Percentiles rank a stretch among this genome's conserved stretches.
Evolutionary conservation across 139 green algal genomes (phyloP).

Genomic region (Haematococcus lacustris): DNA sequence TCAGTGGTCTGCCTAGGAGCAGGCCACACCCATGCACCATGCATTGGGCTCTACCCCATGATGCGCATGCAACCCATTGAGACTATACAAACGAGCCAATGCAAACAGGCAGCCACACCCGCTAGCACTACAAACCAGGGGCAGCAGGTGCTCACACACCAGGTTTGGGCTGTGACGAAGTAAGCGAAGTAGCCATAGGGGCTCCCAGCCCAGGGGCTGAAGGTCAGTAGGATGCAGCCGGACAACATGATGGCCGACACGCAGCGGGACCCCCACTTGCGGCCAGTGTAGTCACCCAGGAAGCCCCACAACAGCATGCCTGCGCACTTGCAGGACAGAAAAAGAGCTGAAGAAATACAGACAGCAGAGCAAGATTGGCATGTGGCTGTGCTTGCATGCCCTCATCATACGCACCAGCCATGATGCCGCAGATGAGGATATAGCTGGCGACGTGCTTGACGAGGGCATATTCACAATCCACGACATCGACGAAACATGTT

Average conservation of each 20-base stretch:
- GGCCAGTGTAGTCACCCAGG: conserved; percentile 50
- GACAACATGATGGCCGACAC: conserved; percentile 58
- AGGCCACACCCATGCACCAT: neutral
- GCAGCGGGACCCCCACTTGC: conserved; percentile 54
- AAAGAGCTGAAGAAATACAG: no score
- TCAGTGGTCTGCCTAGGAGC: neutral
- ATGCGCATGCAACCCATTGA: no score
- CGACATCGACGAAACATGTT: neutral
- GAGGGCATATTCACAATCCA: conserved; percentile 6
- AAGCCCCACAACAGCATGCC: conserved; percentile 41
- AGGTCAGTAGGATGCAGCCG: conserved; percentile 53
- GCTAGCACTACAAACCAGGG: no score
- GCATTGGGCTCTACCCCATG: neutral
- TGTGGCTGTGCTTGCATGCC: no score
- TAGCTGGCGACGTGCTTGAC: conserved; percentile 13
- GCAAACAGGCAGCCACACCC: no score
- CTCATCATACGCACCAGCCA: no score
- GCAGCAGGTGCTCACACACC: conserved; percentile 8
- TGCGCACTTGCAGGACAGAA: no score
- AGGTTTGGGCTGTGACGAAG: conserved; percentile 44
- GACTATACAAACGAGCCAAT: neutral
- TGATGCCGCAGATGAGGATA: conserved; percentile 13
- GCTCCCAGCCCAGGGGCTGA: conserved; percentile 17
- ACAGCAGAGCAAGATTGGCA: neutral
- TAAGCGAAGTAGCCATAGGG: conserved; percentile 30